Evolutionary conservation across 2,329 filamentous ascomycete species (phyloP).

Genomic region (Cladophialophora carrionii): DNA sequence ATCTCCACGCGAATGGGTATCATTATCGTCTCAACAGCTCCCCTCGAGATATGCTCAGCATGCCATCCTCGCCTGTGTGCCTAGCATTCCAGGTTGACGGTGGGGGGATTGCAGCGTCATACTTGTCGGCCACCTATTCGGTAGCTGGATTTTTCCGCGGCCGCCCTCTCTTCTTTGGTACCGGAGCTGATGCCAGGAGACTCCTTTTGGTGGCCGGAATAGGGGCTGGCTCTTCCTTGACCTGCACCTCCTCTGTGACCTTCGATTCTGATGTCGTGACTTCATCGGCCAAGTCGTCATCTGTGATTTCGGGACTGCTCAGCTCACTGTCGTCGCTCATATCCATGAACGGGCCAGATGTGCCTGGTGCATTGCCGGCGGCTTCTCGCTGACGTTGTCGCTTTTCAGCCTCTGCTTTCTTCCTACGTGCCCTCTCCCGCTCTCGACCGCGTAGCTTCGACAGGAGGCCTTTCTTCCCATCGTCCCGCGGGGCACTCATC

Average conservation of each 20-base stretch:
- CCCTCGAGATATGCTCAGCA: background rate
- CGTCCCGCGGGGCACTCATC: conserved; percentile 60
- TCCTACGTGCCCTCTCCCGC: conserved; percentile 36
- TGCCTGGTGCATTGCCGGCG: conserved; percentile 3
- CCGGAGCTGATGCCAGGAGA: conserved; percentile 1
- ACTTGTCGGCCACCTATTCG: conserved; percentile 2
- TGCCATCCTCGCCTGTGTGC: background rate
- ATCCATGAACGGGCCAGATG: conserved; percentile 19
- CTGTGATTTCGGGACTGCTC: conserved; percentile 31
- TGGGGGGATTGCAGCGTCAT: background rate
- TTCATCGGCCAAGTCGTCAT: conserved; percentile 29
- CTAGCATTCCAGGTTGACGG: background rate
- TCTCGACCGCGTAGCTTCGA: conserved; percentile 38
- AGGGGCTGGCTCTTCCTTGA: conserved; percentile 29
- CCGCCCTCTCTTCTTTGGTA: conserved; percentile 32
- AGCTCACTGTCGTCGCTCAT: conserved; percentile 35
- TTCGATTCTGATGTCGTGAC: conserved; percentile 6
- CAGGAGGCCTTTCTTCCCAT: conserved; percentile 37
- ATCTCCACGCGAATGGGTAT: background rate
- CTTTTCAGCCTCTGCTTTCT: conserved; percentile 37
- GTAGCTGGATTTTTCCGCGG: conserved; percentile 23
- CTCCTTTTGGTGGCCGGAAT: conserved; percentile 3
- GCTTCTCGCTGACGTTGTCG: conserved; percentile 30
- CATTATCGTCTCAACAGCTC: background rate
- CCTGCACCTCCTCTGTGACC: conserved; percentile 5